Conservation (phyloP, 768 basidiomycete species). For the Naganishia antarctica region DNA sequence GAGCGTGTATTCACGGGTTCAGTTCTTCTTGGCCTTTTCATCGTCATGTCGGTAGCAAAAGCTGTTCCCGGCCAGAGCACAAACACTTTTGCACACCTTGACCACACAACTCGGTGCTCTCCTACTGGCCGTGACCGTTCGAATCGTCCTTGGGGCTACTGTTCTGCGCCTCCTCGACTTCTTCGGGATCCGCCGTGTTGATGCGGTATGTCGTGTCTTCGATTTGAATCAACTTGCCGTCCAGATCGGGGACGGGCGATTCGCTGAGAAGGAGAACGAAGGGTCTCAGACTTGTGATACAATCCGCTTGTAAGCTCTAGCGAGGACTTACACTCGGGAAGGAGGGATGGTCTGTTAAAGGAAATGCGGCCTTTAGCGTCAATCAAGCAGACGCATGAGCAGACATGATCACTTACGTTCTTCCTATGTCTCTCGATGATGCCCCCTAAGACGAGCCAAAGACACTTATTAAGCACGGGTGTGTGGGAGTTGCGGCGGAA, state of each 20-base stretch:
- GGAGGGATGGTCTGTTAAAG: conserved; percentile 2
- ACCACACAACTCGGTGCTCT: not conserved
- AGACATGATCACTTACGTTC: not conserved
- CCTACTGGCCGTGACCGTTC: not conserved
- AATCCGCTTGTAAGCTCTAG: no score
- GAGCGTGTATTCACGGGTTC: no score
- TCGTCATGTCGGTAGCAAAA: no score
- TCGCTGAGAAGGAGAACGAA: not conserved
- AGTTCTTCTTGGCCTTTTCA: no score
- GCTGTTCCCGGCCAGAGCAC: no score
- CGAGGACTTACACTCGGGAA: conserved; percentile 18
- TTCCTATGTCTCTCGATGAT: conserved; percentile 46
- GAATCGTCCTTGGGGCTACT: not conserved
- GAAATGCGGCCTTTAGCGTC: not conserved
- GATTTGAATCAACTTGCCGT: conserved; percentile 18
- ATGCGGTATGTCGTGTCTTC: conserved; percentile 10
- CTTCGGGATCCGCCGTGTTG: conserved; percentile 15
- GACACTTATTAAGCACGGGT: no score
- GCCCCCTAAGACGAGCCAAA: conserved; percentile 44
- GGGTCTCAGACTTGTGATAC: no score
- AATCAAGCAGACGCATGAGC: not conserved
- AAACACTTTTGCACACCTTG: no score
- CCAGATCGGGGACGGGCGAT: conserved; percentile 5
- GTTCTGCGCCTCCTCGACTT: not conserved
- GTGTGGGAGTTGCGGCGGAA: not conserved